Percentiles rank a stretch among this genome's conserved stretches.
Conservation (phyloP, 345 rosid species). For the Citrus trifoliata region DNA sequence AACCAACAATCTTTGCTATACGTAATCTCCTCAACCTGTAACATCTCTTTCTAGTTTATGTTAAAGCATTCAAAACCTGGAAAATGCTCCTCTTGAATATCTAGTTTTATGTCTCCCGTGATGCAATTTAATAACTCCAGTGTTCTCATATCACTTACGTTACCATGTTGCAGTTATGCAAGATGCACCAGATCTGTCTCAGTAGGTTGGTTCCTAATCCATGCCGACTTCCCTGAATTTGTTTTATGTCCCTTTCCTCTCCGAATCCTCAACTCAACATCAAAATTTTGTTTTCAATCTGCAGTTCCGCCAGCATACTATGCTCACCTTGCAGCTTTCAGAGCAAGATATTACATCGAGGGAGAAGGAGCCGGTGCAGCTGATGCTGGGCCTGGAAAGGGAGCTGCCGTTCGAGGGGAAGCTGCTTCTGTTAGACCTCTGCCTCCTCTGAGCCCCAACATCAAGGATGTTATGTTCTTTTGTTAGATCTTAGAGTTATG, state of each 20-base stretch:
- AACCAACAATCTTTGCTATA: conserved; percentile 72
- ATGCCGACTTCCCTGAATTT: background rate
- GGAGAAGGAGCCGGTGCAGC: conserved; percentile 20
- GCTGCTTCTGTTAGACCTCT: conserved; percentile 17
- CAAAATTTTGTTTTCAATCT: background rate
- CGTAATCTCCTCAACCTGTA: conserved; percentile 34
- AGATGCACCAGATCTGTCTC: conserved; percentile 78
- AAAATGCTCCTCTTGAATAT: background rate
- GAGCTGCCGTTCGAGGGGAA: background rate
- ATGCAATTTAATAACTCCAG: background rate
- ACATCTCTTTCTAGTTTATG: background rate
- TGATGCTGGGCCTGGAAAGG: conserved; percentile 1
- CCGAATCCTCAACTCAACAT: background rate
- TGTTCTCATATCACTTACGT: background rate
- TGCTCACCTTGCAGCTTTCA: conserved; percentile 44
- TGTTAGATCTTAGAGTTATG: conserved; percentile 12
- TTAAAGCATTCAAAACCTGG: background rate
- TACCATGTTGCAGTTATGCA: conserved; percentile 42
- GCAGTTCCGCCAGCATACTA: conserved; percentile 58
- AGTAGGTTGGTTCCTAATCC: conserved; percentile 34
- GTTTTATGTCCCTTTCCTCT: background rate
- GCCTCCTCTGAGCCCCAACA: conserved; percentile 34
- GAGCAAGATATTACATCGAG: conserved; percentile 39
- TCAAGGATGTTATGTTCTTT: conserved; percentile 35
- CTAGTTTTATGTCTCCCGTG: background rate